phyloP scores from a whole-genome alignment of 1,284 basidiomycete species.

The Hemileia vastatrix region DNA sequence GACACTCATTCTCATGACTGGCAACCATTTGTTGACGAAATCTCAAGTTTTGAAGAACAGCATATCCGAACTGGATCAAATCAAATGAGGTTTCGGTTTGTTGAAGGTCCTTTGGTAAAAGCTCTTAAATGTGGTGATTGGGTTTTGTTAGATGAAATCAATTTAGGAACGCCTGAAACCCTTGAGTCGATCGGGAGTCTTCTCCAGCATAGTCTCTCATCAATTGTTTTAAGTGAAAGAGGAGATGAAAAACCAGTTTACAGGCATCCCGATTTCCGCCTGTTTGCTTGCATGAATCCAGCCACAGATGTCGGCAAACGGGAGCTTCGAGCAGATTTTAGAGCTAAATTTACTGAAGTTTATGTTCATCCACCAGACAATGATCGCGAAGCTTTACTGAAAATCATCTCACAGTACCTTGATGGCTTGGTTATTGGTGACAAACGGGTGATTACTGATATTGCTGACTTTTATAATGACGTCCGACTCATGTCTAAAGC shows the following conservation, averaged over 20 bases:
- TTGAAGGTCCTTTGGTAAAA: conserved; percentile 91
- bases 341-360: conserved; percentile 87
- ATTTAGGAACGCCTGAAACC: conserved; percentile 87
- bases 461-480: conserved; percentile 79
- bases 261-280: conserved; percentile 85
- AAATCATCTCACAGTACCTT: conserved; percentile 83
- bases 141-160: conserved; percentile 94
- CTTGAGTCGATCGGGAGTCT: conserved; percentile 83
- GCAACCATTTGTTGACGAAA: conserved; percentile 61
- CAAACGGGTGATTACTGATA: conserved; percentile 74
- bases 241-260: conserved; percentile 82
- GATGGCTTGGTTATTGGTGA: conserved; percentile 74
- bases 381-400: conserved; percentile 78
- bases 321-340: conserved; percentile 80
- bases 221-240: conserved; percentile 85
- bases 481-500: conserved; percentile 69
- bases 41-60: conserved; percentile 73
- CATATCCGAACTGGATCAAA: conserved; percentile 59
- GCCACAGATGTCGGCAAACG: conserved; percentile 98
- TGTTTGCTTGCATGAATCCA: conserved; percentile 99
- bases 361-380: conserved; percentile 88
- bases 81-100: conserved; percentile 85
- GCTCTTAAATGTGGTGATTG: conserved; percentile 83
- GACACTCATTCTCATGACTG: conserved; percentile 49
- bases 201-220: conserved; percentile 72